Evolutionary conservation across 345 rosid species (phyloP), one percentile per base, ranked within the genome.

Genomic region (Erucastrum elatum): DNA sequence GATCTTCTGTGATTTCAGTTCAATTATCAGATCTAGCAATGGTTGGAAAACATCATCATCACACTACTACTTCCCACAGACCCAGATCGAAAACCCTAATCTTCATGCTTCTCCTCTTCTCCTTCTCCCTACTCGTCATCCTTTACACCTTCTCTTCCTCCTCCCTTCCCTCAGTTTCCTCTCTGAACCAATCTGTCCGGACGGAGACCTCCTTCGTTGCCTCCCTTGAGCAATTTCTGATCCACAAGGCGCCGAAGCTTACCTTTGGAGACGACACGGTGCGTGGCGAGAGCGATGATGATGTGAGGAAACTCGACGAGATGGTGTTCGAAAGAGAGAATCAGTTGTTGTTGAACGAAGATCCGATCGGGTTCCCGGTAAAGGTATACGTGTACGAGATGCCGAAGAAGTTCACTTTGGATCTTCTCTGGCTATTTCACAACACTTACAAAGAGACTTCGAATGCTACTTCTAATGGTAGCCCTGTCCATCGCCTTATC

Each of bases 401-500:
- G 99, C 99, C 98, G 29, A 79, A 67, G 29, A 93, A 89, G 83
- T 91, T 93, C 82, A 96, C 98, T 15, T 83, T 86, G 51, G 97
- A 95, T 85, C 85, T 95, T 77, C 94, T 93, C 51, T 76, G 84
- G 89, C 79, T 93, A 74, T 93, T 93, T 81, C 75, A 81, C 68
- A 86, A 87, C 69, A 86, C 91, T 81, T 95, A 91, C 75, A 85
- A 67, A 53, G 89, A 89, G 10, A 91, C 98, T 8, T 86, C 79
- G 44, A 93, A 93, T 86, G 90, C 94, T 70, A 93, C 98, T 51
- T 93, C 97, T 76, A 95, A 95, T 61, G 99, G 98, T 55, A 95
- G 99, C 82, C 99, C 97, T 72, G 96, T 95, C 46, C 98, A 95
- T 82, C 97, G 99, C 25, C 82, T 95, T 6, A 90, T 95, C 75